Evolutionary conservation across 108 stramenopile species (phyloP), one percentile per base, ranked within the genome.

Genomic region (Cyclotella cryptica): DNA sequence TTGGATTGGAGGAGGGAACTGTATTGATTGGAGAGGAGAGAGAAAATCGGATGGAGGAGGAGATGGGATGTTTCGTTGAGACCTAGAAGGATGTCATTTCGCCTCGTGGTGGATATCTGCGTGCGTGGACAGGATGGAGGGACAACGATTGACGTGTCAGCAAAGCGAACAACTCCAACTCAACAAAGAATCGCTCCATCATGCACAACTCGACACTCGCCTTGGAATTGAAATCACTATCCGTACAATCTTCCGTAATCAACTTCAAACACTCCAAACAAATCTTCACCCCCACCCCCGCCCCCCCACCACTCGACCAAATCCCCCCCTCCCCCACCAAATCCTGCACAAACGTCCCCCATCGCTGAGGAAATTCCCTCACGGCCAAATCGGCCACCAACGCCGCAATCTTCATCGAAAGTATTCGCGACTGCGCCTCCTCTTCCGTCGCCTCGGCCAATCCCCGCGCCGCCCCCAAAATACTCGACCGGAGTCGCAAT

Each of bases 201-300:
- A 57, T 42, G 5, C 9, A 6, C 44, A 49, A 13, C 57, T 71
- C 7, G 10, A 40, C 15, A 75, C 89, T 60, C 63, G 87, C 90
- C 82, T 91, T 96, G 66, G 91, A 64, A 83, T 96, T 96, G 83
- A 90, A 96, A 76, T 96, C 96, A 61, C 87, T 86, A 77, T 96
- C 96, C n/a, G 93, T 94, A 72, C 93, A 94, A 88, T 96, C 93
- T 73, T 96, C 96, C 0, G 90, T 92, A 43, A 94, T 85, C 57
- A 93, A 75, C 71, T 85, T 80, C 22, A 93, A 69, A 53, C 90
- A 85, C 75, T 96, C 90, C 52, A 96, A 74, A 69, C 90, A 89
- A 69, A 93, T 90, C 62, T 86, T 88, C 39, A 89, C 88, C 15
- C 92, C 95, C 47, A 88, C 77, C 17, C 52, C 64, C 61, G 75